Evolutionary conservation across 306 rosid species (phyloP).

Genomic region (Sicyos edulis): DNA sequence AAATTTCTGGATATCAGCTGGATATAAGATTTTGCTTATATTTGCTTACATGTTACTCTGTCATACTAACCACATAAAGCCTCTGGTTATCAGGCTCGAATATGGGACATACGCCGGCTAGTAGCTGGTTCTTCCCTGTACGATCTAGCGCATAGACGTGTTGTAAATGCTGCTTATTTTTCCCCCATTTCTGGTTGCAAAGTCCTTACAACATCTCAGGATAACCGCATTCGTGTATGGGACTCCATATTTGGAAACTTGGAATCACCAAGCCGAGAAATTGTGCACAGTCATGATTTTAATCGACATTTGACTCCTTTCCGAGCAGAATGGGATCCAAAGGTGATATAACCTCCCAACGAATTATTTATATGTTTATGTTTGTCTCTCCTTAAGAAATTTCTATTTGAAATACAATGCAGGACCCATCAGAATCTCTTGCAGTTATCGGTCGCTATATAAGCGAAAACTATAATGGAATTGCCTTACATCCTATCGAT

Average conservation of each 20-base stretch:
- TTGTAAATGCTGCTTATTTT: slow-evolving; percentile 87
- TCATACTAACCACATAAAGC: slow-evolving; percentile 14
- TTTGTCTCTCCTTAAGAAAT: background rate
- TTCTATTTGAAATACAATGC: slow-evolving; percentile 24
- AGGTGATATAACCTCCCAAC: slow-evolving; percentile 38
- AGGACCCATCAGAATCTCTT: slow-evolving; percentile 89
- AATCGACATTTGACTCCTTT: slow-evolving; percentile 85
- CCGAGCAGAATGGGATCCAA: slow-evolving; percentile 98
- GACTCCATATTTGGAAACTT: slow-evolving; percentile 77
- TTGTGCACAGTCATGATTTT: slow-evolving; percentile 92
- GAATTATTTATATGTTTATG: background rate
- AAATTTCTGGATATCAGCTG: background rate
- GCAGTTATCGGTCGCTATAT: slow-evolving; percentile 87
- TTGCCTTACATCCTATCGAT: slow-evolving; percentile 96
- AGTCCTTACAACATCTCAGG: slow-evolving; percentile 84
- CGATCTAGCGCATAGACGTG: slow-evolving; percentile 65
- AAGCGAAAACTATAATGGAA: slow-evolving; percentile 82
- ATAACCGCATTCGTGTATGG: slow-evolving; percentile 87
- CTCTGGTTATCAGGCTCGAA: slow-evolving; percentile 60
- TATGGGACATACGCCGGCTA: slow-evolving; percentile 81
- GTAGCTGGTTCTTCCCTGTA: slow-evolving; percentile 56
- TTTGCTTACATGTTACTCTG: slow-evolving; percentile 6
- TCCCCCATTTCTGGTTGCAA: slow-evolving; percentile 74
- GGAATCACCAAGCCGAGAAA: slow-evolving; percentile 91
- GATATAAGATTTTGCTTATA: background rate